Conservation (phyloP, 768 basidiomycete genomes). For the Suillus paluster region DNA sequence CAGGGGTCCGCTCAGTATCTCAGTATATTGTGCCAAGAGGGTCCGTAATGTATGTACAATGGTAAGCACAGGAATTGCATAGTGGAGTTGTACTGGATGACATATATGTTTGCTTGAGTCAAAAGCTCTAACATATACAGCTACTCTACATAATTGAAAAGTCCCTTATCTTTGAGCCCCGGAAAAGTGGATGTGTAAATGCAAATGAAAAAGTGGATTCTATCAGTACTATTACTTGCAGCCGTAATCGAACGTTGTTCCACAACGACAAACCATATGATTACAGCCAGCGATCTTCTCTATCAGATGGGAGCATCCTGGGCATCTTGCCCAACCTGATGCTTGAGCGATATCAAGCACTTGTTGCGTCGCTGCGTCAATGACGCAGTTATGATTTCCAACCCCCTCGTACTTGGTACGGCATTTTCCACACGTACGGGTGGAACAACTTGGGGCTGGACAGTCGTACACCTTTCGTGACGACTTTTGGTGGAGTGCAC, state of each 20-base stretch:
- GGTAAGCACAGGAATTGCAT: background rate
- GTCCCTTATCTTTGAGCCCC: background rate
- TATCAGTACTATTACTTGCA: constrained; percentile 4
- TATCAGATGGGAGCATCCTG: constrained; percentile 6
- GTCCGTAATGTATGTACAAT: background rate
- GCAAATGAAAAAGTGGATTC: background rate
- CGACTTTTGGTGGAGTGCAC: constrained; percentile 15
- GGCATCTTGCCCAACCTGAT: constrained; percentile 7
- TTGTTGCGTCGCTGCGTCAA: constrained; percentile 6
- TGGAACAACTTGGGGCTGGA: constrained; percentile 10
- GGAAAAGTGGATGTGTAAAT: background rate
- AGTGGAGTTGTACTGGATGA: background rate
- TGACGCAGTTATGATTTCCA: constrained; percentile 6
- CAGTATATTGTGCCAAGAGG: background rate
- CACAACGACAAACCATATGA: constrained; percentile 8
- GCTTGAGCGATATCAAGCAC: constrained; percentile 5
- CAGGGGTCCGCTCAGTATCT: background rate
- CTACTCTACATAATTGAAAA: constrained; percentile 1
- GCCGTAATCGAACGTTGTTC: constrained; percentile 6
- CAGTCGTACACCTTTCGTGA: constrained; percentile 26
- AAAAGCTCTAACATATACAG: background rate
- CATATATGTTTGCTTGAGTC: background rate
- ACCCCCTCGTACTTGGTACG: constrained; percentile 9
- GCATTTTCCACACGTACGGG: constrained; percentile 13
- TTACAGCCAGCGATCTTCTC: constrained; percentile 8